Evolutionary conservation across 2,329 filamentous ascomycete genomes (phyloP).

Genomic region (Xylogone sp.): DNA sequence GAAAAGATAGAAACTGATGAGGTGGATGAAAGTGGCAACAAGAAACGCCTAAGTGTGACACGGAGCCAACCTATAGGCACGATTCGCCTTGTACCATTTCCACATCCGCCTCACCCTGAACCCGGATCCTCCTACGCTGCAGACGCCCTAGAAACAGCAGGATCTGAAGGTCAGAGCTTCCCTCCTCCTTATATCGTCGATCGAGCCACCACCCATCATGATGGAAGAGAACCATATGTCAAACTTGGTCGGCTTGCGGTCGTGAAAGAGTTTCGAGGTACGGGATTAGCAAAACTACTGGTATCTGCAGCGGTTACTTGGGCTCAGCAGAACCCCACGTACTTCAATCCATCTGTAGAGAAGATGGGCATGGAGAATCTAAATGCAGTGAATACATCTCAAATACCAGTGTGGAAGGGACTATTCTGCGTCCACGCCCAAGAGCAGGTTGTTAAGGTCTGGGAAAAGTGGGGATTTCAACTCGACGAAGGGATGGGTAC

Average conservation of each 20-base stretch:
- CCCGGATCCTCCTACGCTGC: slow-evolving; percentile 27
- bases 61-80: slow-evolving; percentile 62
- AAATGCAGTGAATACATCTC: slow-evolving; percentile 32
- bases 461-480: slow-evolving; percentile 69
- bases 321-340: slow-evolving; percentile 56
- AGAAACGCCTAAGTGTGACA: slow-evolving; percentile 40
- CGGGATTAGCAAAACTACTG: slow-evolving; percentile 61
- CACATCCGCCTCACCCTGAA: slow-evolving; percentile 61
- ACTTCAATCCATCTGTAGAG: slow-evolving; percentile 42
- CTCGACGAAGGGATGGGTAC: slow-evolving; percentile 68
- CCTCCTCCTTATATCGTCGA: slow-evolving; percentile 16
- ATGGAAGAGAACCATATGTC: slow-evolving; percentile 70
- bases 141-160: slow-evolving; percentile 2
- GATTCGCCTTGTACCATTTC: slow-evolving; percentile 77
- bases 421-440: slow-evolving; percentile 80
- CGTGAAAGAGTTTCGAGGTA: slow-evolving; percentile 58
- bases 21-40: slow-evolving; percentile 35
- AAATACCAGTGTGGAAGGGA: slow-evolving; percentile 66
- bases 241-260: slow-evolving; percentile 80
- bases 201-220: slow-evolving; percentile 45
- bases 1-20: slow-evolving; percentile 38
- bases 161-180: not conserved
- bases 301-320: slow-evolving; percentile 67
- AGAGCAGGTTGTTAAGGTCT: slow-evolving; percentile 58
- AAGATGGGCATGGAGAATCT: slow-evolving; percentile 41